phyloP scores from a whole-genome alignment of 257 asterid genomes.

The Knoxia roxburghii region DNA sequence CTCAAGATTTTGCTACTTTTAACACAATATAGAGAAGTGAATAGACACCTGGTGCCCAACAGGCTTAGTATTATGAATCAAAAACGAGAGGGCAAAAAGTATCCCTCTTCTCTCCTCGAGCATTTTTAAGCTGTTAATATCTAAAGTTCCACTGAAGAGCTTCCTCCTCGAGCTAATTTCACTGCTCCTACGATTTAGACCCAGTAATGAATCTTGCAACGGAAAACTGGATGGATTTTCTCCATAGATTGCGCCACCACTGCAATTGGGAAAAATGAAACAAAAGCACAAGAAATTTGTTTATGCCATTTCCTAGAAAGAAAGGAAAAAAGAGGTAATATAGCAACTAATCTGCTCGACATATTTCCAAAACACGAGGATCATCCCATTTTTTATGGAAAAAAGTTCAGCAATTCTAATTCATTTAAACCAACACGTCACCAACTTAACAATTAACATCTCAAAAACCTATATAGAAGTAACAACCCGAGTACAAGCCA shows the following conservation, averaged over 20 bases:
- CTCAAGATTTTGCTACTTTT: too few relatives aligned
- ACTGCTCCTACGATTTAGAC: constrained; percentile 32
- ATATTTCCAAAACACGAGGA: too few relatives aligned
- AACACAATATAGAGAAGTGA: too few relatives aligned
- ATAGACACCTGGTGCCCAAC: constrained; percentile 88
- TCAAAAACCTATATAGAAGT: not conserved
- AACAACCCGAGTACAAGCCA: not conserved
- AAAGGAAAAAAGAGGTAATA: too few relatives aligned
- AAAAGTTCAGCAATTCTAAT: not conserved
- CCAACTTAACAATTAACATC: not conserved
- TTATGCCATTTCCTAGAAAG: too few relatives aligned
- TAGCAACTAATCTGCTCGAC: too few relatives aligned
- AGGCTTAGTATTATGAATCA: constrained; percentile 85
- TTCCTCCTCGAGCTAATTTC: constrained; percentile 46
- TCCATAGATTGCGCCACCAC: constrained; percentile 24
- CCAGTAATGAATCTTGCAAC: constrained; percentile 39
- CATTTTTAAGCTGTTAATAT: constrained; percentile 59
- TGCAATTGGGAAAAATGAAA: constrained; percentile 22
- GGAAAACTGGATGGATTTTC: constrained; percentile 20
- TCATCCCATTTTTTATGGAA: not conserved
- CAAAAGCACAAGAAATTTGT: constrained; percentile 3
- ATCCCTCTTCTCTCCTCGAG: constrained; percentile 78
- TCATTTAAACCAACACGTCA: constrained; percentile 4
- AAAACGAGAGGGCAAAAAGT: constrained; percentile 67
- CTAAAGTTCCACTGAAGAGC: constrained; percentile 58